Percentiles rank a stretch among this genome's conserved stretches.
These are phyloP conservation scores for Calocybe gangraenosa DNA, from an alignment of 768 basidiomycete genomes.

Conservation along the genomic window DNA sequence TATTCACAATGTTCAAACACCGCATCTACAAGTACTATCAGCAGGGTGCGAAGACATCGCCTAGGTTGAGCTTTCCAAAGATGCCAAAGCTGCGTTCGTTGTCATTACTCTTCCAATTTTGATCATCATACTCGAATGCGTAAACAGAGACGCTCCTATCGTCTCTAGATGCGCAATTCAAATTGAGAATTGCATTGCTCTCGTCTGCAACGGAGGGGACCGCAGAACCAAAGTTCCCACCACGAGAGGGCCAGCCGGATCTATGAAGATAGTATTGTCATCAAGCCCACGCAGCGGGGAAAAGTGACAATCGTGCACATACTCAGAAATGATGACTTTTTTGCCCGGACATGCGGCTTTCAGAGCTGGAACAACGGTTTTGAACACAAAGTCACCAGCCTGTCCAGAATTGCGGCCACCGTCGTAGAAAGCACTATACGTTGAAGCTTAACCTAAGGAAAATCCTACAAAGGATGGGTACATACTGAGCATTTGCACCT, in stretches of 20 bases:
- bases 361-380: constrained; percentile 33
- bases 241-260: constrained; percentile 39
- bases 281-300: neutral
- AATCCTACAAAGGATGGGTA: neutral
- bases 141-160: constrained; percentile 28
- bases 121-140: constrained; percentile 36
- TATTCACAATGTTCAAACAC: neutral
- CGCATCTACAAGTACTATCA: neutral
- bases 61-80: constrained; percentile 27
- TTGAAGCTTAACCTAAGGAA: neutral
- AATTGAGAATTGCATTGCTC: constrained; percentile 25
- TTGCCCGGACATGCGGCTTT: constrained; percentile 33
- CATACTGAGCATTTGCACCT: constrained; percentile 37
- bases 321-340: constrained; percentile 33
- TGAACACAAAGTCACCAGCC: constrained; percentile 34
- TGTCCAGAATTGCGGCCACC: constrained; percentile 24
- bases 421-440: constrained; percentile 32
- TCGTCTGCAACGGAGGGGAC: constrained; percentile 28
- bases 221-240: constrained; percentile 23
- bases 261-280: constrained; percentile 12
- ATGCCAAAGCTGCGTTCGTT: constrained; percentile 38
- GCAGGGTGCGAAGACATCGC: constrained; percentile 22
- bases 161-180: constrained; percentile 31
- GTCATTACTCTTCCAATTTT: constrained; percentile 32
- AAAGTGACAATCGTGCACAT: constrained; percentile 3